phyloP scores from a whole-genome alignment of 2,329 filamentous ascomycete species.

The Dactylellina leptospora region DNA sequence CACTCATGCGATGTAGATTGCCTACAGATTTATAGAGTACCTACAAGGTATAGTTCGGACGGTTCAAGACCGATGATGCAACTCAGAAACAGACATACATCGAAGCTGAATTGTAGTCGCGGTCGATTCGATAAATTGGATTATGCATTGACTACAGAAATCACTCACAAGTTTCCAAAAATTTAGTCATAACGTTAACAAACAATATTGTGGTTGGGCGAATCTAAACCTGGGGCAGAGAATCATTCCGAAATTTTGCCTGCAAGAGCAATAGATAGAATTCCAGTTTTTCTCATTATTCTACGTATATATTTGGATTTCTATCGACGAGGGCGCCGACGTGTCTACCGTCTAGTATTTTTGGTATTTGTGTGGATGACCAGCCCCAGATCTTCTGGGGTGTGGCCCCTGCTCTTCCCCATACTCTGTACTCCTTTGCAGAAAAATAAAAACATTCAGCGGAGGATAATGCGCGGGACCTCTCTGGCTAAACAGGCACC shows the following conservation, averaged over 20 bases:
- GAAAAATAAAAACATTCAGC: constrained; percentile 24
- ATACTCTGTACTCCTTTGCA: constrained; percentile 50
- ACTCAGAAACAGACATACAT: constrained; percentile 3
- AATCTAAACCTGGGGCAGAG: not conserved
- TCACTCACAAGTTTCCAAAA: constrained; percentile 16
- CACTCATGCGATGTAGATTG: constrained; percentile 18
- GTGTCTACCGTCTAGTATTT: constrained; percentile 15
- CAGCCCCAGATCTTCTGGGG: constrained; percentile 48
- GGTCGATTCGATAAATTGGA: constrained; percentile 34
- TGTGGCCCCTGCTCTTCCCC: constrained; percentile 41
- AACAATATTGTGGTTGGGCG: constrained; percentile 2
- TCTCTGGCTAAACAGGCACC: constrained; percentile 43
- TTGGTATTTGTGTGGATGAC: constrained; percentile 44
- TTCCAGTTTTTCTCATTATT: too few species aligned
- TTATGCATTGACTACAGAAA: constrained; percentile 24
- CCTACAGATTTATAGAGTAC: not conserved
- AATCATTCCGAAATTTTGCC: constrained; percentile 52
- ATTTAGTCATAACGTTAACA: constrained; percentile 52
- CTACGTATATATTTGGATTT: not conserved
- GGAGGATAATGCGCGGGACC: constrained; percentile 42
- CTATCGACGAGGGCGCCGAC: not conserved
- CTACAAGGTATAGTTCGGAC: constrained; percentile 18
- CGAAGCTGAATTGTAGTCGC: constrained; percentile 13
- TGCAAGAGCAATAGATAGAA: constrained; percentile 13
- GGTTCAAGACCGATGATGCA: constrained; percentile 29